Evolutionary conservation across 257 asterid species (phyloP).

Genomic region (Paulownia fortunei): DNA sequence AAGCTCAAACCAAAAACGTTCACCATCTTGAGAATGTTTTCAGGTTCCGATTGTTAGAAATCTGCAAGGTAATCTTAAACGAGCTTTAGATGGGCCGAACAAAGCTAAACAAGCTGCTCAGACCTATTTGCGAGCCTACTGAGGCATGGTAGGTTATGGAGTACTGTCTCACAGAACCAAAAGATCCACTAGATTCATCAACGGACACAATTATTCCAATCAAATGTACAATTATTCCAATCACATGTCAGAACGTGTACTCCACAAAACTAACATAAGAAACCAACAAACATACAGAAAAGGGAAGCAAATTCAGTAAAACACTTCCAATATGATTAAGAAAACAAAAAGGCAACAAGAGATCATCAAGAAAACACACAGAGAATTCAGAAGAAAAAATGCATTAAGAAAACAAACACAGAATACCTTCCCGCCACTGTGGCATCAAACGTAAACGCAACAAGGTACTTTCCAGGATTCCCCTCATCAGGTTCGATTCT

Average conservation of each 20-base stretch:
- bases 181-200: constrained; percentile 13
- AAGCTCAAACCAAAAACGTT: background rate
- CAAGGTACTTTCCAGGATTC: too few species aligned
- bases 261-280: background rate
- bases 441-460: too few species aligned
- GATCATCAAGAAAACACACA: too few species aligned
- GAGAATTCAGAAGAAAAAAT: too few species aligned
- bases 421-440: too few species aligned
- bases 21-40: background rate
- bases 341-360: constrained; percentile 18
- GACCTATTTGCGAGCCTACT: background rate
- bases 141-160: background rate
- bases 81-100: background rate
- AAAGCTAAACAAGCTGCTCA: background rate
- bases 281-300: background rate
- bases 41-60: constrained; percentile 44
- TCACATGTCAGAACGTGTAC: background rate
- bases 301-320: background rate
- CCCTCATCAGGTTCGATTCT: too few species aligned
- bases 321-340: background rate
- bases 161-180: background rate
- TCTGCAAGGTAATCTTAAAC: constrained; percentile 25
- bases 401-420: too few species aligned
- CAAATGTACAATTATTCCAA: too few species aligned
- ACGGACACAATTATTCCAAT: background rate